A percentile compares a stretch with the other conserved stretches of the same genome.
phyloP scores from a whole-genome alignment of 805 yeast species.

The Saturnispora serradocipensis region DNA sequence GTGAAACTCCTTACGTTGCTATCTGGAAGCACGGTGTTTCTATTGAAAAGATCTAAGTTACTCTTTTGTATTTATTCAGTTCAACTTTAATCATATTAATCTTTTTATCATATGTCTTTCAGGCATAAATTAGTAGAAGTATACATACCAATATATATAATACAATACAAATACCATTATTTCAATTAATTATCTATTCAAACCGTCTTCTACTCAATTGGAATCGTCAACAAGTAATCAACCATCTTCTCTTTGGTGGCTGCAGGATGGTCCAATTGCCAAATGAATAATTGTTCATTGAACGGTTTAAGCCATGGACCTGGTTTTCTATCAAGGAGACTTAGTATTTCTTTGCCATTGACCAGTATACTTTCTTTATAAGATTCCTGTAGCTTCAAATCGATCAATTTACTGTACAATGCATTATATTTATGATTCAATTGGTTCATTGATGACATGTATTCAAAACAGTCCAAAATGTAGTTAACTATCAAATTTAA shows the following conservation, averaged over 20 bases:
- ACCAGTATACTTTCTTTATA: constrained; percentile 52
- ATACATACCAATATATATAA: background rate
- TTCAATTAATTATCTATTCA: background rate
- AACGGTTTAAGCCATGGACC: constrained; percentile 79
- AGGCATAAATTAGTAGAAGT: background rate
- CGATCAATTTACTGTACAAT: constrained; percentile 27
- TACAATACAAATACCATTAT: background rate
- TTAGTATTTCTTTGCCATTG: constrained; percentile 64
- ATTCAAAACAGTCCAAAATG: constrained; percentile 14
- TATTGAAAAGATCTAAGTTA: constrained; percentile 75
- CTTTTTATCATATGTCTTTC: background rate
- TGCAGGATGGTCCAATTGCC: constrained; percentile 74
- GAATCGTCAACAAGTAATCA: constrained; percentile 26
- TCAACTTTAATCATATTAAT: background rate
- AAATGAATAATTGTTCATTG: constrained; percentile 46
- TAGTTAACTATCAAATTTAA: constrained; percentile 24
- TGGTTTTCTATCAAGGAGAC: constrained; percentile 47
- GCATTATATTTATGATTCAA: constrained; percentile 25
- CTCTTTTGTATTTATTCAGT: background rate
- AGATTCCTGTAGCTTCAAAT: constrained; percentile 32
- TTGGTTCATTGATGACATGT: constrained; percentile 12
- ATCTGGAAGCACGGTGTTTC: constrained; percentile 98
- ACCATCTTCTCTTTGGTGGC: constrained; percentile 47
- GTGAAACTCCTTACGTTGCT: constrained; percentile 93
- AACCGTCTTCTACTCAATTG: background rate